A percentile compares a stretch with the other conserved stretches of the same genome.
Conservation (phyloP, 306 rosid species). For the Citrullus amarus region DNA sequence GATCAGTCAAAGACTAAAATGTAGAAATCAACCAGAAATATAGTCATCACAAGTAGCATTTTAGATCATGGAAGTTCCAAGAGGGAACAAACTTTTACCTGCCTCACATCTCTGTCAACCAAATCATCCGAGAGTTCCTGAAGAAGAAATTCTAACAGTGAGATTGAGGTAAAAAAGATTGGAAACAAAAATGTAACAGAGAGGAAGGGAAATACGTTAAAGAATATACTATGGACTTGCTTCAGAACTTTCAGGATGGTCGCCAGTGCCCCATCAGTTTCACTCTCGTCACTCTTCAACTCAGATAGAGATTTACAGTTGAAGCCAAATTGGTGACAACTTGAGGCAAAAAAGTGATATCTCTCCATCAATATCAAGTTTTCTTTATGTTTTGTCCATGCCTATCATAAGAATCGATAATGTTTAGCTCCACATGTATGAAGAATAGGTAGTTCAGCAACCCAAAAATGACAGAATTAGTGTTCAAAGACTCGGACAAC, state of each 20-base stretch:
- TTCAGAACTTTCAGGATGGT: slow-evolving; percentile 61
- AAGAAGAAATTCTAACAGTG: slow-evolving; percentile 20
- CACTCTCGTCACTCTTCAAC: slow-evolving; percentile 62
- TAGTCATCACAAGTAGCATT: background rate
- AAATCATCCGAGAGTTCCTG: slow-evolving; percentile 43
- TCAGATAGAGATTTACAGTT: slow-evolving; percentile 65
- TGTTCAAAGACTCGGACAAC: slow-evolving; percentile 5
- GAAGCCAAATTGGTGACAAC: slow-evolving; percentile 69
- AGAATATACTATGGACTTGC: slow-evolving; percentile 49
- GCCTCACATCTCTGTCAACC: slow-evolving; percentile 63
- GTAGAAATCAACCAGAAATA: background rate
- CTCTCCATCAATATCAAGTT: slow-evolving; percentile 83
- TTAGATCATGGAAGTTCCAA: background rate
- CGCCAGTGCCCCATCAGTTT: slow-evolving; percentile 69
- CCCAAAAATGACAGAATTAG: slow-evolving; percentile 2
- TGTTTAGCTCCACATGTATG: background rate
- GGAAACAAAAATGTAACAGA: background rate
- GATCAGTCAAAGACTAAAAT: background rate
- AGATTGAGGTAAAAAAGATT: slow-evolving; percentile 14
- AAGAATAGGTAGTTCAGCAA: background rate
- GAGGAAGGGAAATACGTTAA: slow-evolving; percentile 41
- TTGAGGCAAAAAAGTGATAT: slow-evolving; percentile 85
- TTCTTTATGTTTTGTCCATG: slow-evolving; percentile 74
- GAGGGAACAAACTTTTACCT: slow-evolving; percentile 31
- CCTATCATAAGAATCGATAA: slow-evolving; percentile 33